Base-by-base conservation (phyloP, 345 rosid species). In the Noccaea caerulescens region DNA sequence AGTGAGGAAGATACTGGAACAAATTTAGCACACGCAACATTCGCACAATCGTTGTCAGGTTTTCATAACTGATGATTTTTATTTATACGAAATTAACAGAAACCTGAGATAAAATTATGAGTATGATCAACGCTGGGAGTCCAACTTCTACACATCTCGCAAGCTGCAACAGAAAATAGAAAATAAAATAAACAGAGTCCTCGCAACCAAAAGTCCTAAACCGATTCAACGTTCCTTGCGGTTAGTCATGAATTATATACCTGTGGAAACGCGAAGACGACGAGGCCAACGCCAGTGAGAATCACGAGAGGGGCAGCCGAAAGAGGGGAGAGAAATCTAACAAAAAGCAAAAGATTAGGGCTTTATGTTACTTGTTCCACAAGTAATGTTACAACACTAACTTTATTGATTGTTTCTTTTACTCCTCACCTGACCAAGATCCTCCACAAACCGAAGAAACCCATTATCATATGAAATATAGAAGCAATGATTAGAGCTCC, bases 361-460 rank as follows among this genome's bases (percentile, higher is more conserved):
- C 4, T 53, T 36, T 25, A 20, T 16, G 20, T 38, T 41, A 43
- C 61, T 63, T 69, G 18, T n/a, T 1, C 0, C 11, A 32, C 47
- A 76, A 49, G 71, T 70, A 55, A 47, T 1, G 13, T 0, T 13
- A 13, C 27, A 56, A 9, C 7, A 49, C 37, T 7, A 41, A 5
- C 2, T n/a, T n/a, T 52, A 10, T 37, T 8, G 3, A 10, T 6
- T 27, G 30, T 3, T 0, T 3, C 2, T 41, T 12, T 12, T 54
- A 43, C 27, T 57, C n/a, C 63, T 5, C 8, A 88, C 97, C 91
- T 84, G 34, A 80, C 75, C 8, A 89, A 80, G 58, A 91, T 80
- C 59, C 97, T 85, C 87, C 96, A 87, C 61, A 93, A 82, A 33
- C 98, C 98, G 3, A 89, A 81, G 80, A 89, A 89, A 14, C 98